Conservation (phyloP, 2,329 filamentous ascomycete species). For the Verruconis gallopava region DNA sequence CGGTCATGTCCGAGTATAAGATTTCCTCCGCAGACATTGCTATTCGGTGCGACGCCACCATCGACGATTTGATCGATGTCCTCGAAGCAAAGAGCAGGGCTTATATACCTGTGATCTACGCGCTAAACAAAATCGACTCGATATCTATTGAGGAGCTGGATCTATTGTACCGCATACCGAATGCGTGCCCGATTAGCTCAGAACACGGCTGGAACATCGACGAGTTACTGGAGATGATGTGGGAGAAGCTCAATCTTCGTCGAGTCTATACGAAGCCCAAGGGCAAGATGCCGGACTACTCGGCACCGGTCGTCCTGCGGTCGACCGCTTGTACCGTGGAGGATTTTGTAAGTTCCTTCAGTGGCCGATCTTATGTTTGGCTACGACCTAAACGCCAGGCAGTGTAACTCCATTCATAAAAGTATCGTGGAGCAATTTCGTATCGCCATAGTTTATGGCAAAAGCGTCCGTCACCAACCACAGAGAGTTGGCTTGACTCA, state of each 20-base stretch:
- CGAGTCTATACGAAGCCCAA: constrained; percentile 98
- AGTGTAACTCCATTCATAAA: constrained; percentile 97
- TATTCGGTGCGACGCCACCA: constrained; percentile 92
- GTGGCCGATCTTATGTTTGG: constrained; percentile 2
- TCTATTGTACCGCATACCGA: constrained; percentile 88
- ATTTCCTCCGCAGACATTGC: constrained; percentile 96
- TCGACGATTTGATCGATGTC: constrained; percentile 93
- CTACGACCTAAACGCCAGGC: constrained; percentile 23
- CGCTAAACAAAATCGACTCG: constrained; percentile 96
- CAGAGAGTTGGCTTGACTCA: constrained; percentile 86
- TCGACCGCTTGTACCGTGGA: constrained; percentile 77
- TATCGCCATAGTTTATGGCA: constrained; percentile 88
- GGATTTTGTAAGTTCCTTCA: constrained; percentile 66
- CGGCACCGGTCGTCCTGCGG: constrained; percentile 76
- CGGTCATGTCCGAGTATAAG: constrained; percentile 92
- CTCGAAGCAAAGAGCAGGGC: constrained; percentile 87
- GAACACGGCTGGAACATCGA: constrained; percentile 95
- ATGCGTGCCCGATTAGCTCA: constrained; percentile 92
- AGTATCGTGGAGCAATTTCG: constrained; percentile 94
- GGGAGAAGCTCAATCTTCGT: constrained; percentile 86
- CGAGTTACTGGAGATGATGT: constrained; percentile 94
- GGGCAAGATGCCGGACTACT: constrained; percentile 86
- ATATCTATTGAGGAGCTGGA: constrained; percentile 98
- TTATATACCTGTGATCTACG: constrained; percentile 98
- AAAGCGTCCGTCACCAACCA: constrained; percentile 96